These are phyloP conservation scores for Ophiostoma piceae DNA, from an alignment of 2,329 filamentous ascomycete species.

Conservation along the genomic window DNA sequence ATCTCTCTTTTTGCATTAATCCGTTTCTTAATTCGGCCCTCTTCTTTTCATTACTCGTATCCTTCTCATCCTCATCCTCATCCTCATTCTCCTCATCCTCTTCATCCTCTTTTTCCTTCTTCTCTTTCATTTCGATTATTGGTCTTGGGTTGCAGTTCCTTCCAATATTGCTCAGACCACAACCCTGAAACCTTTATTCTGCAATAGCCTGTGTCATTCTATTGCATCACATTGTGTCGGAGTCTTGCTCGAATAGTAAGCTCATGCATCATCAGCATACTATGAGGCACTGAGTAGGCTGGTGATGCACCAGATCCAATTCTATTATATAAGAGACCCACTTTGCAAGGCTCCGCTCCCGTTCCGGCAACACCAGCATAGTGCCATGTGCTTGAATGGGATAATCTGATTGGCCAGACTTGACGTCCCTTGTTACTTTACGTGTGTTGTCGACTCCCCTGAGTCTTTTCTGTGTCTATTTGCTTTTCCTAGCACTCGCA, in stretches of 20 bases:
- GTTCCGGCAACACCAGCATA: background rate
- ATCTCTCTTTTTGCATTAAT: background rate
- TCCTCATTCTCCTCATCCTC: too few species aligned
- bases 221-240: background rate
- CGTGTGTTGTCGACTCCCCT: background rate
- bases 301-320: background rate
- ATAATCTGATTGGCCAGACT: conserved; percentile 1
- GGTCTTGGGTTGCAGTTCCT: background rate
- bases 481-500: background rate
- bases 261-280: background rate
- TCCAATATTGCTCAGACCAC: background rate
- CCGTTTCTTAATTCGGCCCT: too few species aligned
- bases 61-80: background rate
- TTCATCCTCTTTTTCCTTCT: too few species aligned
- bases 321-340: background rate
- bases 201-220: background rate
- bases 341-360: background rate
- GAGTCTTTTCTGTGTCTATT: background rate
- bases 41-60: background rate
- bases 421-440: background rate
- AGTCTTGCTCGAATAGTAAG: background rate
- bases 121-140: background rate
- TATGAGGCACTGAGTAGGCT: background rate
- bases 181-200: background rate
- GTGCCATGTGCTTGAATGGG: background rate